Conservation (phyloP, 192 early-diverging fungal species). For the Irineochytrium annulatum region DNA sequence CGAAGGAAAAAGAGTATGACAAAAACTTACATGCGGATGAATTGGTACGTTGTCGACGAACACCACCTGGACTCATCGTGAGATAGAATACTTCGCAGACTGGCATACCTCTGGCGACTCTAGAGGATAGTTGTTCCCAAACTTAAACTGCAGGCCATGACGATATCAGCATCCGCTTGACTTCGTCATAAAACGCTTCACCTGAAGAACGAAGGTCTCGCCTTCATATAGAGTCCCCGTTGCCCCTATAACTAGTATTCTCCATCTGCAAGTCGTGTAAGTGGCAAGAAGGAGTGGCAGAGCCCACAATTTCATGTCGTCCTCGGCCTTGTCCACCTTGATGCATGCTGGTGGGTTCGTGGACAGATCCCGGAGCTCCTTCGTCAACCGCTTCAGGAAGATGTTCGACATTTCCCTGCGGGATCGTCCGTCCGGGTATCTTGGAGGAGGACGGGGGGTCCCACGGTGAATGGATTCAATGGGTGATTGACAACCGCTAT, state of each 20-base stretch:
- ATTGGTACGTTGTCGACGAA: slow-evolving; percentile 33
- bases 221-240: slow-evolving; percentile 40
- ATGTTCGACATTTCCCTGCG: slow-evolving; percentile 43
- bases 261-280: slow-evolving; percentile 29
- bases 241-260: slow-evolving; percentile 30
- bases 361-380: slow-evolving; percentile 44
- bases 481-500: no score
- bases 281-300: not conserved
- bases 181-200: not conserved
- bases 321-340: slow-evolving; percentile 27
- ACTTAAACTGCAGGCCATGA: slow-evolving; percentile 34
- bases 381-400: slow-evolving; percentile 45
- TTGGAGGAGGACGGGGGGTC: no score
- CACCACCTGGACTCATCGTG: slow-evolving; percentile 26
- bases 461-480: no score
- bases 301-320: slow-evolving; percentile 22
- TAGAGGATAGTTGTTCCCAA: slow-evolving; percentile 42
- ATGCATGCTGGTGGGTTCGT: slow-evolving; percentile 41
- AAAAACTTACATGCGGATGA: slow-evolving; percentile 45
- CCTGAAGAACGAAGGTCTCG: slow-evolving; percentile 38
- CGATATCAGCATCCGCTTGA: not conserved
- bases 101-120: slow-evolving; percentile 43
- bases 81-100: not conserved
- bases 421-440: no score
- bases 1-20: not conserved